Evolutionary conservation across 2,329 filamentous ascomycete genomes (phyloP).

Genomic region (Aspergillus flavus): DNA sequence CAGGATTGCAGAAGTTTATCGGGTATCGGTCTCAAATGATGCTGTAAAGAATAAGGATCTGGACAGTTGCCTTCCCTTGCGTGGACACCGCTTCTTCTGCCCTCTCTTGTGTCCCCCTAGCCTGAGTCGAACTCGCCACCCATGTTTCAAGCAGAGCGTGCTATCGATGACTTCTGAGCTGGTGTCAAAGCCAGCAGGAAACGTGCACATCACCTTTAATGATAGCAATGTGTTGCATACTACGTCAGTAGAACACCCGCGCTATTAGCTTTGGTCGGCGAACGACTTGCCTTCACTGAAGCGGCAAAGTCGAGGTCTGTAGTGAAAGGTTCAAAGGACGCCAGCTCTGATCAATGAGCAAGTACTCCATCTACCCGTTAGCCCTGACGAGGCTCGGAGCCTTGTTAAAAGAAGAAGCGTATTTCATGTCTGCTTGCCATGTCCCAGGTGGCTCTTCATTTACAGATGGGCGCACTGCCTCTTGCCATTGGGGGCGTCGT

Average conservation of each 20-base stretch:
- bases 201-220: background rate
- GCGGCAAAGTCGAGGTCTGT: background rate
- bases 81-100: slow-evolving; percentile 1
- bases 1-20: background rate
- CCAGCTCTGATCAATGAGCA: background rate
- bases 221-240: background rate
- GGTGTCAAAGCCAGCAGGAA: background rate
- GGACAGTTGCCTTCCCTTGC: slow-evolving; percentile 3
- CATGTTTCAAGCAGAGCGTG: background rate
- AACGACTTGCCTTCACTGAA: background rate
- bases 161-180: background rate
- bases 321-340: background rate
- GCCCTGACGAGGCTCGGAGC: background rate
- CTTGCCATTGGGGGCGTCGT: background rate
- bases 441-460: background rate
- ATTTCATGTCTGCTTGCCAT: background rate
- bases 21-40: background rate
- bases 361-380: background rate
- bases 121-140: background rate
- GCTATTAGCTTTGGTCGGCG: background rate
- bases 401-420: background rate
- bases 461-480: background rate
- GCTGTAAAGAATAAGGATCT: background rate
- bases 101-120: background rate
- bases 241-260: background rate